Percentiles rank a stretch among this genome's conserved stretches.
These are phyloP conservation scores for Cornus florida DNA, from an alignment of 148 eudicot genomes.

Conservation along the genomic window DNA sequence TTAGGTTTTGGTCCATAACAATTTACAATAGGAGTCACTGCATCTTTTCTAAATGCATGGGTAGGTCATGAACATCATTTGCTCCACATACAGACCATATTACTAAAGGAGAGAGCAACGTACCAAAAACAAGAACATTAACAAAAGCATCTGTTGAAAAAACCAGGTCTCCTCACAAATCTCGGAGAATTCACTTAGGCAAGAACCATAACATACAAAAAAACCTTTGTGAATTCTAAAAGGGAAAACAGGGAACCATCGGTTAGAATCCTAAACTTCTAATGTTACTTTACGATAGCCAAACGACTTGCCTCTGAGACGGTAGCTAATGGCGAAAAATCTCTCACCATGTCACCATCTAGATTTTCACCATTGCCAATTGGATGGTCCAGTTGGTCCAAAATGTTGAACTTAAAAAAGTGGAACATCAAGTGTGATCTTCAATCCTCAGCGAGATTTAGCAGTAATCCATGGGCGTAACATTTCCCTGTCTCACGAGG, in stretches of 20 bases:
- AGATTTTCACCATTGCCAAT: slow-evolving; percentile 5
- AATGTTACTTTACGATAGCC: slow-evolving; percentile 35
- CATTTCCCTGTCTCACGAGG: not conserved
- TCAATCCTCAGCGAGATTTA: not conserved
- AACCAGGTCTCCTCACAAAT: not conserved
- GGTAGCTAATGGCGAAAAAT: slow-evolving; percentile 2
- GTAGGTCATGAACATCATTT: too few species aligned
- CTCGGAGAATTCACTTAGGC: not conserved
- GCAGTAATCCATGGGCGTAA: not conserved
- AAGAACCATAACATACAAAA: not conserved
- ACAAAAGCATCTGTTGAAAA: not conserved
- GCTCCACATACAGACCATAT: not conserved
- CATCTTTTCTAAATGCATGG: not conserved
- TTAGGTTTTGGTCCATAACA: too few species aligned
- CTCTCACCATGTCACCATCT: not conserved
- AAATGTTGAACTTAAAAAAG: not conserved
- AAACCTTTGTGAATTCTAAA: not conserved
- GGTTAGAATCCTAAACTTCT: slow-evolving; percentile 1
- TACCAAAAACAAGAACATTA: not conserved
- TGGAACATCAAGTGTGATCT: not conserved
- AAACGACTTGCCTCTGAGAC: slow-evolving; percentile 35
- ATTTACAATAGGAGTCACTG: too few species aligned
- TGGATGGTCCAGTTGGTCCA: not conserved
- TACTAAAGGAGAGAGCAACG: not conserved
- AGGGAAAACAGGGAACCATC: not conserved